phyloP scores from a whole-genome alignment of 1,284 basidiomycete species.

The Rhodofomes roseus region DNA sequence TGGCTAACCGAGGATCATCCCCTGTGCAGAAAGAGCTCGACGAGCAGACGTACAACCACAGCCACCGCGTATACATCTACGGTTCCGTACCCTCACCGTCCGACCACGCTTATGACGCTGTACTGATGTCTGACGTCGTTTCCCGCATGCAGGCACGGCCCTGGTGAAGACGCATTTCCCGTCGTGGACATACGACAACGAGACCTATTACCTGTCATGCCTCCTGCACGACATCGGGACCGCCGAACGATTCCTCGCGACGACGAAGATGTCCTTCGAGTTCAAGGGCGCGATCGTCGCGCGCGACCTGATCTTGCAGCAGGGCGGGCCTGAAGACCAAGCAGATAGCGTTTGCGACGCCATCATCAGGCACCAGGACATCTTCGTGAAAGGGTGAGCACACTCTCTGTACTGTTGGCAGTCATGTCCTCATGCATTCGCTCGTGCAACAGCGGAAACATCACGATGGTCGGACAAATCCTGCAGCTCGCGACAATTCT shows the following conservation, averaged over 20 bases:
- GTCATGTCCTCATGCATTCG: not conserved
- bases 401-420: too few relatives aligned
- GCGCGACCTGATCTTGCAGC: constrained; percentile 43
- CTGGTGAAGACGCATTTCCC: constrained; percentile 48
- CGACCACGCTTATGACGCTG: not conserved
- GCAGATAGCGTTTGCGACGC: constrained; percentile 56
- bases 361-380: constrained; percentile 57
- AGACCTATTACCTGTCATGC: constrained; percentile 52
- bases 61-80: constrained; percentile 48
- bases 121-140: too few relatives aligned
- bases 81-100: constrained; percentile 26
- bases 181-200: constrained; percentile 40
- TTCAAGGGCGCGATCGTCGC: constrained; percentile 57
- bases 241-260: constrained; percentile 44
- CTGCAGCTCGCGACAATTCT: constrained; percentile 52
- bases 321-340: constrained; percentile 45
- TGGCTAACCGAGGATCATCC: too few relatives aligned
- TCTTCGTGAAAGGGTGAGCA: constrained; percentile 46
- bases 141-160: constrained; percentile 36
- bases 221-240: constrained; percentile 57
- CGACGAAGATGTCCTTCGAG: constrained; percentile 57
- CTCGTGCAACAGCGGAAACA: constrained; percentile 35
- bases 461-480: constrained; percentile 49
- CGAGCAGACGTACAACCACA: constrained; percentile 47
- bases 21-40: constrained; percentile 40